Evolutionary conservation across 2,329 filamentous ascomycete species (phyloP).

Genomic region (Allantophomopsis cytisporea): DNA sequence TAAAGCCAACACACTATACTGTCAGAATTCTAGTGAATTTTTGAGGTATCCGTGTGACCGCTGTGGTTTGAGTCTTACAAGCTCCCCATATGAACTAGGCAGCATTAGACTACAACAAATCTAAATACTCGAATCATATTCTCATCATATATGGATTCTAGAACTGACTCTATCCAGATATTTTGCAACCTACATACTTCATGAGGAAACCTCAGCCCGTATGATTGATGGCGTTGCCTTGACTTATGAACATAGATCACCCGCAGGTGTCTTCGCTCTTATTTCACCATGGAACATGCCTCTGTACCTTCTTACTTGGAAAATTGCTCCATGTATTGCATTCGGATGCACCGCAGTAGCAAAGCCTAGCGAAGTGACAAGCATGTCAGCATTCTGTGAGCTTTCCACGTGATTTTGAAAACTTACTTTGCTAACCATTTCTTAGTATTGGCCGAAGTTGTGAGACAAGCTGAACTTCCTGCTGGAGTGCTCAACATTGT

Average conservation of each 20-base stretch:
- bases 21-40: too few relatives aligned
- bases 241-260: constrained; percentile 21
- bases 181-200: constrained; percentile 20
- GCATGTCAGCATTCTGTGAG: constrained; percentile 16
- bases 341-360: constrained; percentile 21
- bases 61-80: too few relatives aligned
- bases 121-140: too few relatives aligned
- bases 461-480: constrained; percentile 14
- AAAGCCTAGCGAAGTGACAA: constrained; percentile 21
- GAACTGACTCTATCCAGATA: neutral
- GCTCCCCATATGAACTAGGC: too few relatives aligned
- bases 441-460: constrained; percentile 10
- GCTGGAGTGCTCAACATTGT: constrained; percentile 19
- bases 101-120: too few relatives aligned
- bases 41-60: too few relatives aligned
- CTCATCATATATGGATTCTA: too few relatives aligned
- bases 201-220: constrained; percentile 17
- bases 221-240: constrained; percentile 18
- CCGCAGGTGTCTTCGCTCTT: constrained; percentile 19
- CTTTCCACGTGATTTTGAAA: neutral
- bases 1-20: constrained; percentile 9
- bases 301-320: constrained; percentile 21
- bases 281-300: constrained; percentile 24
- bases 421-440: neutral
- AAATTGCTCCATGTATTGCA: constrained; percentile 21